These are phyloP conservation scores for Cyclocybe aegerita DNA, from an alignment of 768 basidiomycete species.

Conservation along the genomic window DNA sequence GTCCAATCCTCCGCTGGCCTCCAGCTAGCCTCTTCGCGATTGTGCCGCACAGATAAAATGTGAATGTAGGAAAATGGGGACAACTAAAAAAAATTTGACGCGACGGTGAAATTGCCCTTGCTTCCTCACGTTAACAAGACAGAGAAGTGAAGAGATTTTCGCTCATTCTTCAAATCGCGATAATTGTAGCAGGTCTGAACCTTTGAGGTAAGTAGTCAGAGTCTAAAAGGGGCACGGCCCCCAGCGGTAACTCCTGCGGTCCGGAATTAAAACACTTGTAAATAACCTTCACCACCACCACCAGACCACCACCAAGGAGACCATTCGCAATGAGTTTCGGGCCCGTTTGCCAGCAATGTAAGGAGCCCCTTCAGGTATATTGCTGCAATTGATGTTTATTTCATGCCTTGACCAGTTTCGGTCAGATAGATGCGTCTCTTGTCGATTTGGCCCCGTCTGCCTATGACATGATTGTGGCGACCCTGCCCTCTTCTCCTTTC, in stretches of 20 bases:
- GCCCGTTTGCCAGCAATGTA: constrained; percentile 83
- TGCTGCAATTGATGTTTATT: not conserved
- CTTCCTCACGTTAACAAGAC: too few relatives aligned
- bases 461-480: constrained; percentile 79
- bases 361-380: constrained; percentile 81
- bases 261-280: not conserved
- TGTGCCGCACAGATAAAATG: too few relatives aligned
- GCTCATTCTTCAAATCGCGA: too few relatives aligned
- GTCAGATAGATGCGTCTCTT: constrained; percentile 86
- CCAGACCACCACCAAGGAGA: not conserved
- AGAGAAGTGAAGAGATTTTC: too few relatives aligned
- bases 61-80: too few relatives aligned
- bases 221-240: not conserved
- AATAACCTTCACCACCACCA: not conserved
- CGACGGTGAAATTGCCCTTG: too few relatives aligned
- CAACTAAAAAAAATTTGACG: too few relatives aligned
- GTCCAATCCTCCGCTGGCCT: too few relatives aligned
- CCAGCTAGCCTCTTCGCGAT: too few relatives aligned
- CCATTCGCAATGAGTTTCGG: constrained; percentile 38
- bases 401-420: constrained; percentile 14
- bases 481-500: constrained; percentile 57
- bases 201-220: not conserved
- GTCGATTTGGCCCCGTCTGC: constrained; percentile 83
- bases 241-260: too few relatives aligned
- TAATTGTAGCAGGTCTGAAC: too few relatives aligned